A percentile compares a stretch with the other conserved stretches of the same genome.
Conservation (phyloP, 768 basidiomycete genomes). For the Dentipellis sp. region DNA sequence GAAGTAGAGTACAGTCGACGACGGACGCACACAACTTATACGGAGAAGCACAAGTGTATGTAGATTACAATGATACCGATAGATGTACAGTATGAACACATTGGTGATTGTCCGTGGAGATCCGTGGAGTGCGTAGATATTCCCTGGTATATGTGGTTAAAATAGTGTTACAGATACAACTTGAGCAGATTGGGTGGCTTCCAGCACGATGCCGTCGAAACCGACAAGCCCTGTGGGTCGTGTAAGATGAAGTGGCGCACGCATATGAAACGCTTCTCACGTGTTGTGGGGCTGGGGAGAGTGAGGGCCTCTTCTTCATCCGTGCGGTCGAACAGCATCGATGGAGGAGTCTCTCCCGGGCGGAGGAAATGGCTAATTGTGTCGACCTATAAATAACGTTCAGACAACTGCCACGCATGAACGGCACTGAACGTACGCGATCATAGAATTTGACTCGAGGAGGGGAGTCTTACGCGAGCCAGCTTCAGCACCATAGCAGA, state of each 20-base stretch:
- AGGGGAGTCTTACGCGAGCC: constrained; percentile 47
- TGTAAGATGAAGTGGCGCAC: constrained; percentile 8
- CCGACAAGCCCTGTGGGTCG: constrained; percentile 45
- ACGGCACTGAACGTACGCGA: constrained; percentile 32
- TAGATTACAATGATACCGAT: not conserved
- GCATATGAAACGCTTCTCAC: constrained; percentile 33
- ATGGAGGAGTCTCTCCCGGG: constrained; percentile 65
- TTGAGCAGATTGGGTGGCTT: constrained; percentile 71
- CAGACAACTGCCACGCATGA: not conserved
- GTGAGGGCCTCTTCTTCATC: constrained; percentile 67
- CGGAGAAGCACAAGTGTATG: no score
- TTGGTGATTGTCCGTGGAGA: no score
- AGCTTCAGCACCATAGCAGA: constrained; percentile 2
- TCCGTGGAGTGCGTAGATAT: not conserved
- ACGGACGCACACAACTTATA: not conserved
- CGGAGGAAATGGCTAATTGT: constrained; percentile 70
- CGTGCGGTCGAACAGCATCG: constrained; percentile 74
- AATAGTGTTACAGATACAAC: constrained; percentile 68
- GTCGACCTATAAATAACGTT: constrained; percentile 45
- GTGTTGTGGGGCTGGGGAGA: constrained; percentile 55
- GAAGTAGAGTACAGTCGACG: constrained; percentile 3
- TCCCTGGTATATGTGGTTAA: constrained; percentile 18
- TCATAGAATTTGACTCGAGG: constrained; percentile 67
- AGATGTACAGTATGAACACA: constrained; percentile 1
- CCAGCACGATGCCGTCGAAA: constrained; percentile 74